These are phyloP conservation scores for Rostrohypoxylon terebratum DNA, from an alignment of 495 filamentous ascomycete genomes.

Conservation along the genomic window DNA sequence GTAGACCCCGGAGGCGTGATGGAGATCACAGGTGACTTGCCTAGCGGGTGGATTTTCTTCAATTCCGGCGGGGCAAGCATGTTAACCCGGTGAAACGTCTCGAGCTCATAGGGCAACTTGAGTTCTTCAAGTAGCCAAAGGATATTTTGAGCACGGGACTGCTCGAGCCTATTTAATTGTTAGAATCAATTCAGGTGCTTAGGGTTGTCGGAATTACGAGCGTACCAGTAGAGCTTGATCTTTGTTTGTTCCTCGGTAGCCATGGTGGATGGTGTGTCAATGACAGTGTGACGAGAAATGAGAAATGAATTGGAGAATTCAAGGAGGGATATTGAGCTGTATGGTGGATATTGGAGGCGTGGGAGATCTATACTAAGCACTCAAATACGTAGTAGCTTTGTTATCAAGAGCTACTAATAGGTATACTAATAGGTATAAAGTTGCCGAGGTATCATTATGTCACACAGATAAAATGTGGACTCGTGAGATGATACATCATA, in stretches of 20 bases:
- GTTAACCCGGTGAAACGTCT: conserved; percentile 74
- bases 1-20: conserved; percentile 57
- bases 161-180: conserved; percentile 69
- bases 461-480: conserved; percentile 10
- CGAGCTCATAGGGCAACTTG: conserved; percentile 78
- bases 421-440: no score
- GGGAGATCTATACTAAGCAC: not conserved
- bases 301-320: not conserved
- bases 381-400: not conserved
- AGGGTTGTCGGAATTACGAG: conserved; percentile 1
- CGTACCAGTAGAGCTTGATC: conserved; percentile 81
- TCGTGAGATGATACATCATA: conserved; percentile 23
- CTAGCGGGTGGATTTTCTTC: conserved; percentile 82
- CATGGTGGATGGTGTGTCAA: conserved; percentile 34
- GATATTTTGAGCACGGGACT: conserved; percentile 85
- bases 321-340: not conserved
- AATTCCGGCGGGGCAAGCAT: conserved; percentile 76
- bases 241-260: conserved; percentile 62
- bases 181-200: conserved; percentile 6
- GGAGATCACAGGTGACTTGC: conserved; percentile 82
- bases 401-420: not conserved
- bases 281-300: not conserved
- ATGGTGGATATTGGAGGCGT: not conserved
- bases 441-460: conserved; percentile 32
- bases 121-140: conserved; percentile 92